Evolutionary conservation across 371 early-diverging fungal species (phyloP), one percentile per base, ranked within the genome.

Genomic region (Rhizopus delemar): DNA sequence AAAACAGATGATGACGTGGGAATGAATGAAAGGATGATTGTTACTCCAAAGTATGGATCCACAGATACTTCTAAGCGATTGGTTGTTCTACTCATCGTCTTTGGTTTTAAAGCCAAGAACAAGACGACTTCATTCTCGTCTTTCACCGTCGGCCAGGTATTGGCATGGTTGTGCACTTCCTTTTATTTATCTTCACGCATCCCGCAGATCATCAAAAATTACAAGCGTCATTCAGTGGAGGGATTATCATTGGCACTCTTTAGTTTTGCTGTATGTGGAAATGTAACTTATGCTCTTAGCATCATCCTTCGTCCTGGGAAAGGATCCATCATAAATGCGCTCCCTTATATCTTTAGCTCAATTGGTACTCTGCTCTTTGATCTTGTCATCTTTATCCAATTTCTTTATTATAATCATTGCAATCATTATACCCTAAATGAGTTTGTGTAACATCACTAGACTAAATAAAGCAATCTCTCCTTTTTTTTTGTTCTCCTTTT

Each of bases 181-280:
- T 75, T 88, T 41, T 89, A 90, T 59, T 57, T 90, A 15, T 63
- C 77, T 0, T 81, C 83, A 15, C 76, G 91, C 15, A 65, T 88
- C 51, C 90, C 91, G 8, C 91, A 90, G 59, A 79, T 90, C 46
- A 65, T 68, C 60, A 83, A 86, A 55, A 86, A 86, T 43, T 63
- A 62, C 34, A 58, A 71, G 7, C 74, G 90, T n/a, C 72, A 75
- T 41, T 88, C 90, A 3, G 82, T 82, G 3, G 72, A 83, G 35
- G 89, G 89, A 0, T 66, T 90, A 3, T 81, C 86, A 2, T 68
- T 87, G 13, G 53, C 74, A 8, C 76, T 89, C 70, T 88, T 90
- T 65, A 68, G 74, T 46, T 86, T 81, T 69, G 86, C 91, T 0
- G 84, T 83, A 3, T 59, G 77, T 56, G 91, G 87, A 3, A 90